Percentiles rank a stretch among this genome's conserved stretches.
Evolutionary conservation across 768 basidiomycete species (phyloP).

Genomic region (Suillus paluster): DNA sequence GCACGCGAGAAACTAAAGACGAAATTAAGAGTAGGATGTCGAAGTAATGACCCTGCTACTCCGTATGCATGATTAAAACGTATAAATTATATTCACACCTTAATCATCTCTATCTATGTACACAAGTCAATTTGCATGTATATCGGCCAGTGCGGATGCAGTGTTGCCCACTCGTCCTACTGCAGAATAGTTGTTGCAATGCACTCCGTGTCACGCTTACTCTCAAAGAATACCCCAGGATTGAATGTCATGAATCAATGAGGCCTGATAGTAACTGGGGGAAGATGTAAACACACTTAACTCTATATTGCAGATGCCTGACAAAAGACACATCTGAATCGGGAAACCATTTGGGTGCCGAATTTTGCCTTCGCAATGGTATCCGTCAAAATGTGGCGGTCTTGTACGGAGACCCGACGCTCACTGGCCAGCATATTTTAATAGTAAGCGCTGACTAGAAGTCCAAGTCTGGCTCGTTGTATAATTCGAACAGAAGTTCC

Average conservation of each 20-base stretch:
- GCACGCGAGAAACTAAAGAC: slow-evolving; percentile 22
- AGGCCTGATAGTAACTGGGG: too few relatives aligned
- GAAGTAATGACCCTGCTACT: not conserved
- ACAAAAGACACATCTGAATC: not conserved
- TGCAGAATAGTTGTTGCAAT: too few relatives aligned
- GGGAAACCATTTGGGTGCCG: not conserved
- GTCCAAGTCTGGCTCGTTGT: not conserved
- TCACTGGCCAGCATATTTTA: not conserved
- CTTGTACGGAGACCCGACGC: not conserved
- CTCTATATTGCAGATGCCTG: too few relatives aligned
- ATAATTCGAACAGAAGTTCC: not conserved
- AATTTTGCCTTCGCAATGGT: not conserved
- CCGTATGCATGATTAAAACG: not conserved
- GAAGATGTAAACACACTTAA: not conserved
- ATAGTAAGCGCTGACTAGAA: not conserved
- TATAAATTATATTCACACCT: not conserved
- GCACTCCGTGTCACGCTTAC: too few relatives aligned
- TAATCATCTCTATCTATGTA: not conserved
- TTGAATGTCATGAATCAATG: not conserved
- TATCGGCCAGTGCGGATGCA: too few relatives aligned
- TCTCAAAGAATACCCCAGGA: too few relatives aligned
- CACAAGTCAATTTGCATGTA: not conserved
- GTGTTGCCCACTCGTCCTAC: too few relatives aligned
- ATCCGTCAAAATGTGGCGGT: not conserved
- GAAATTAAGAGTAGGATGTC: slow-evolving; percentile 16